Base-by-base conservation (phyloP, 192 early-diverging fungal genomes). In the Coemansia sp. region DNA sequence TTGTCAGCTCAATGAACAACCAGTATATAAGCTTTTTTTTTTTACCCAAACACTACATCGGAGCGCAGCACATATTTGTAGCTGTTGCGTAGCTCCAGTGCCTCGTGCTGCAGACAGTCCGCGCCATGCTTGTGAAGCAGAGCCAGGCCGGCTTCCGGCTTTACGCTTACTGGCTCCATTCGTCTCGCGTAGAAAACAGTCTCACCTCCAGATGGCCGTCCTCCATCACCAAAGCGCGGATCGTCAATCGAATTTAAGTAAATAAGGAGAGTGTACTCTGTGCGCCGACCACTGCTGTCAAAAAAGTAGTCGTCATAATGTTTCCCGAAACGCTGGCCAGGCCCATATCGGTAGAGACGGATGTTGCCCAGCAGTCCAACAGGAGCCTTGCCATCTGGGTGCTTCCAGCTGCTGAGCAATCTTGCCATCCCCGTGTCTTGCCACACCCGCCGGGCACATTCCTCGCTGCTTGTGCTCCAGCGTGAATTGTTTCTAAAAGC, bases 81-180 rank as follows among this genome's bases (percentile, higher is more conserved):
- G 42, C 87, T 85, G 44, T 79, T 72, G 40, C 71, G 70, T 6
- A 88, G 80, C 49, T 79, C 81, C 46, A 81, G 66, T 0, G 77
- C 86, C 41, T 88, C 87, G 74, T 88, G 87, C 64, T 86, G 75
- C 44, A 88, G 79, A 61, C 87, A 88, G 61, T 86, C 84, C 5
- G 85, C 86, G 2, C 87, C 87, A 62, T 88, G 87, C 58, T 84
- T 83, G 72, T 88, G 87, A 9, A 88, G 73, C 63, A 88, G 75
- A 32, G 86, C 71, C 59, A 86, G 64, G 8, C 87, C 87, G 2
- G 71, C 59, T n/a, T 84, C 83, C 7, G 87, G 87, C 22, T 80
- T 85, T 38, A 88, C 75, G 17, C 81, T 76, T 11, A 85, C 81
- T 2, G 79, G 83, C 12, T 71, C 73, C 67, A 82, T 87, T n/a